Evolutionary conservation across 148 eudicot genomes (phyloP), one percentile per base, ranked within the genome.

Genomic region (Dianthus caryophyllus): DNA sequence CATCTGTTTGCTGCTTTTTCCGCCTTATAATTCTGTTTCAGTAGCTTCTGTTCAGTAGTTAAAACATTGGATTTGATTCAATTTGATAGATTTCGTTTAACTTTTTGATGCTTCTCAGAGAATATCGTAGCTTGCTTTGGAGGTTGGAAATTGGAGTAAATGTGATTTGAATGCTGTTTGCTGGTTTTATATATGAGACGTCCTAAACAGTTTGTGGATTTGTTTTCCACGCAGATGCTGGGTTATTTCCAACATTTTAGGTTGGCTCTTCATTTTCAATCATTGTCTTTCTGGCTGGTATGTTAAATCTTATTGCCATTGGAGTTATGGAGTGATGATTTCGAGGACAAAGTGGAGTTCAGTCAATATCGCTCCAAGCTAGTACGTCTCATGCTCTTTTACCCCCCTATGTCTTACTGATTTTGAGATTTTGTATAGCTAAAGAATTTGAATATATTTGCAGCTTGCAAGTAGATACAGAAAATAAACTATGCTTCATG

Each of bases 271-370:
- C 97, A 95, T 72, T 85, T 77, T 72, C 96, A 90, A 22, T 76
- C 97, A 61, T 81, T 95, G 33, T 69, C 74, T 49, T 95, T 90
- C 79, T 95, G 99, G 99, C 91, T 86, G 99, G 98, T 94, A 86
- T 57, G 77, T 60, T 76, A 33, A 49, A 66, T 10, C 49, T 44
- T 41, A 13, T 6, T 16, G 30, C 80, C 83, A 22, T 61, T 90
- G 71, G 99, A 95, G 71, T 74, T 90, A 58, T 95, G 97, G 97
- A 88, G 88, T 85, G 90, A 95, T 81, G 91, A 82, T 77, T 80
- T 90, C 78, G 97, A 95, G 78, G 88, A 89, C 71, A 84, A 82
- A 78, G 90, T 89, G 71, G 96, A 90, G 77, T 95, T 95, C 63
- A 74, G 99, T 73, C 90, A 88, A 70, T 90, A 86, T 39, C 99